Base-by-base conservation (phyloP, 2,329 filamentous ascomycete genomes). In the Fusarium tjaetaba region DNA sequence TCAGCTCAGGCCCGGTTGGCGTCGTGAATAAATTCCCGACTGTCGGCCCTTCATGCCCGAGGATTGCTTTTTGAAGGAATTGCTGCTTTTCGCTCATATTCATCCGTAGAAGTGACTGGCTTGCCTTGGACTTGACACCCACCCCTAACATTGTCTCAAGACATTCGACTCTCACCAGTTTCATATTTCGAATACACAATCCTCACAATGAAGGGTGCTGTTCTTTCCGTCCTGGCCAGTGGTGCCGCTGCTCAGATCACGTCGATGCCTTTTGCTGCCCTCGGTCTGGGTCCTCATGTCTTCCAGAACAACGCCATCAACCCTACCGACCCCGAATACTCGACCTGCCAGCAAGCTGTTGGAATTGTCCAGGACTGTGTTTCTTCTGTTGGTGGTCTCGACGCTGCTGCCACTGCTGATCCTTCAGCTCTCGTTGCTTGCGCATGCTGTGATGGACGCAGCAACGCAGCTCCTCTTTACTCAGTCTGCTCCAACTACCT, bases 401-500 rank as follows among this genome's bases (percentile, higher is more conserved):
- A 72, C 11, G 79, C 65, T 41, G 55, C 79, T 32, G 43, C 58
- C 24, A 78, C 75, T 22, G 79, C 78, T 24, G 72, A 75, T 51
- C 62, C 75, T 11, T 24, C 62, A 7, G 75, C 55, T 7, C 57
- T 82, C 16, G 24, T 79, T 24, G 61, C 59, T 20, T 82, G 80
- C 66, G 80, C 76, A 14, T 82, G 80, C 65, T 82, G 80, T 45
- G 52, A 67, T 43, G 67, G 68, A 22, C 28, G 61, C 11, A 70
- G 60, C 3, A 60, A 71, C 55, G 61, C 80, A n/a, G 75, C 79
- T 58, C 62, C 68, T 15, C 61, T 74, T 30, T 82, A 78, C 70
- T 79, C 77, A 7, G 73, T 57, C 56, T 82, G 80, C 71, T 78
- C 80, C 28, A 62, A 53, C 42, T 81, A 81, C 61, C 68, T 82